Evolutionary conservation across 225 moss, liverwort and hornwort genomes (phyloP).

Genomic region (Ulota crispa): DNA sequence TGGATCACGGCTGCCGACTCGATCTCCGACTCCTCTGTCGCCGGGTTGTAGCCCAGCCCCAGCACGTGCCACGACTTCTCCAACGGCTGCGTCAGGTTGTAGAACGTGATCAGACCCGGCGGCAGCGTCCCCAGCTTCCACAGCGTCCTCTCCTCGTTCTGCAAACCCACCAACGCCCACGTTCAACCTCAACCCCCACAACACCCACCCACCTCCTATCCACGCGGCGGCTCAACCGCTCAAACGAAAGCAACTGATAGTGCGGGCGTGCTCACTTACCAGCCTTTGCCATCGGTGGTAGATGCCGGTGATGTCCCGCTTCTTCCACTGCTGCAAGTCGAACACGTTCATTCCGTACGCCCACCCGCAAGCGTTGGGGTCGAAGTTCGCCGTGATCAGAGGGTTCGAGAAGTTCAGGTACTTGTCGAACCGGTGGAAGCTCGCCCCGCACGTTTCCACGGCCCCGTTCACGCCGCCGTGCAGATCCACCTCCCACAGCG

Average conservation of each 20-base stretch:
- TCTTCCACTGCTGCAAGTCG: conserved; percentile 79
- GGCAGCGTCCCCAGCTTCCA: conserved; percentile 97
- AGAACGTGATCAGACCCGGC: conserved; percentile 91
- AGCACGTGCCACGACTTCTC: conserved; percentile 93
- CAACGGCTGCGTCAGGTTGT: conserved; percentile 75
- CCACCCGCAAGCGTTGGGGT: conserved; percentile 87
- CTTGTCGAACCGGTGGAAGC: conserved; percentile 80
- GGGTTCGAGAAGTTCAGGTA: conserved; percentile 92
- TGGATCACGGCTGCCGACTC: conserved; percentile 83
- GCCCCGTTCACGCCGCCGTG: conserved; percentile 88
- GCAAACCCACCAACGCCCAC: conserved; percentile 8
- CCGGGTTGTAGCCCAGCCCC: conserved; percentile 92
- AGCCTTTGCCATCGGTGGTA: conserved; percentile 90
- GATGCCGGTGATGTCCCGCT: conserved; percentile 76
- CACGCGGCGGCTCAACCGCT: background rate
- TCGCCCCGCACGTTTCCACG: conserved; percentile 79
- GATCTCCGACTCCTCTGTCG: conserved; percentile 72
- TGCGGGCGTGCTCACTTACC: conserved; percentile 28
- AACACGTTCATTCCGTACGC: conserved; percentile 95
- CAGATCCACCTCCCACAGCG: conserved; percentile 73
- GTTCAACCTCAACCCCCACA: background rate
- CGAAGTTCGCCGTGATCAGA: conserved; percentile 61
- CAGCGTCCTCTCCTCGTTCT: conserved; percentile 83
- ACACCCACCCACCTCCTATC: background rate
- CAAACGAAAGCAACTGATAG: background rate